phyloP scores from a whole-genome alignment of 441 rosid species.

The Manihot esculenta region DNA sequence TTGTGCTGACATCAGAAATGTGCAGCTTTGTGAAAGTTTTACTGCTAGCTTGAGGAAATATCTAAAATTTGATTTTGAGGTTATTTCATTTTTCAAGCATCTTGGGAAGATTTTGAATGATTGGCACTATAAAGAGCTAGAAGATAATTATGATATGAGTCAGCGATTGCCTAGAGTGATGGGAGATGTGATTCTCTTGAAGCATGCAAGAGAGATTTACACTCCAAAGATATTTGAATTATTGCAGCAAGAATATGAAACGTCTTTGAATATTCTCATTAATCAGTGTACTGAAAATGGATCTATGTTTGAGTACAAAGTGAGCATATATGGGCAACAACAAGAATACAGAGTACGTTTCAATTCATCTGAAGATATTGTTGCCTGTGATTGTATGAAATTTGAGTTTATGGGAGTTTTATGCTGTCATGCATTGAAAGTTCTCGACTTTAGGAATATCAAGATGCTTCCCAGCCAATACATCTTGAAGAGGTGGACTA shows the following conservation, averaged over 20 bases:
- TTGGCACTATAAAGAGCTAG: conserved; percentile 33
- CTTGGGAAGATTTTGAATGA: conserved; percentile 26
- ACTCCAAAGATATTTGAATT: conserved; percentile 32
- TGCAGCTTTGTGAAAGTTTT: conserved; percentile 21
- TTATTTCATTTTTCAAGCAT: conserved; percentile 27
- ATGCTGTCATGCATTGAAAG: conserved; percentile 29
- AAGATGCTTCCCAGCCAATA: conserved; percentile 28
- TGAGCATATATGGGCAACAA: conserved; percentile 22
- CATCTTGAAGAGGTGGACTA: conserved; percentile 32
- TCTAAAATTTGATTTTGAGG: conserved; percentile 24
- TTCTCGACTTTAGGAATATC: conserved; percentile 30
- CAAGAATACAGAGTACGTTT: conserved; percentile 20
- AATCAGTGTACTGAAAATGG: conserved; percentile 26
- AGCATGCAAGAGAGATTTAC: conserved; percentile 25
- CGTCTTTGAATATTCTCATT: conserved; percentile 28
- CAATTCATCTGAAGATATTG: conserved; percentile 19
- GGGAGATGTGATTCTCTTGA: conserved; percentile 30
- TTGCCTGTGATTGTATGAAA: conserved; percentile 29
- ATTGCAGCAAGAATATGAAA: conserved; percentile 32
- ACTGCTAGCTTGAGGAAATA: conserved; percentile 24
- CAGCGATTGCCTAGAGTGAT: conserved; percentile 27
- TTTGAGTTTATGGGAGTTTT: conserved; percentile 35
- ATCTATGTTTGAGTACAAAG: conserved; percentile 23
- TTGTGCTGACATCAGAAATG: conserved; percentile 19
- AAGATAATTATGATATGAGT: conserved; percentile 31